Evolutionary conservation across 1,139 yeast species (phyloP), one percentile per base, ranked within the genome.

Genomic region (Pichia sorboxylosa): DNA sequence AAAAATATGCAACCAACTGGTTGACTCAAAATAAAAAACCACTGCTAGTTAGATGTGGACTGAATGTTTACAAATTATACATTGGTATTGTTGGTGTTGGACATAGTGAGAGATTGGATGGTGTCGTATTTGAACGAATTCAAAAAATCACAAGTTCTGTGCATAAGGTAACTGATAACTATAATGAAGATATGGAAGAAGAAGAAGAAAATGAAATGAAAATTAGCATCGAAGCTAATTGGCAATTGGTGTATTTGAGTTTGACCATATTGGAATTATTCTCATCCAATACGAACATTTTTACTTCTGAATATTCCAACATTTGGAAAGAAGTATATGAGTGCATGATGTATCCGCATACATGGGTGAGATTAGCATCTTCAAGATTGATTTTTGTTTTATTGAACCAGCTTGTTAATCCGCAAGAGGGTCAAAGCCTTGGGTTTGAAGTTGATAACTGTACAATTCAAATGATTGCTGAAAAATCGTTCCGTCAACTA

Each of bases 291-390:
- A 43, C 48, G 1, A 64, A 65, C 36, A 55, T 66, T 17, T 46
- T 39, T 15, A 32, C 39, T 2, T 37, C 36, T 2, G 36, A 34
- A 6, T 65, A 54, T 44, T 35, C 34, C 22, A 61, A 54, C 24
- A 45, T 69, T 10, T 80, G 92, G 90, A 48, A 51, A 10, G 54
- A 58, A 15, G 58, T 80, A 5, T 62, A 73, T 19, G 66, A 65
- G 10, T 59, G 74, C 17, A 60, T 85, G 40, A 59, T 87, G 33
- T 90, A 72, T 53, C 96, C 96, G 2, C 97, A 87, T 53, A 67
- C 93, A 0, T 87, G 97, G 97, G 80, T 87, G 10, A 72, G 97
- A 48, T 62, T 81, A 35, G 61, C 71, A 5, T 59, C 93, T 0
- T 61, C 79, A n/a, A 64, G 87, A 32, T 59, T 84, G 29, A 54